Base-by-base conservation (phyloP, 345 rosid genomes). In the Camelina neglecta region DNA sequence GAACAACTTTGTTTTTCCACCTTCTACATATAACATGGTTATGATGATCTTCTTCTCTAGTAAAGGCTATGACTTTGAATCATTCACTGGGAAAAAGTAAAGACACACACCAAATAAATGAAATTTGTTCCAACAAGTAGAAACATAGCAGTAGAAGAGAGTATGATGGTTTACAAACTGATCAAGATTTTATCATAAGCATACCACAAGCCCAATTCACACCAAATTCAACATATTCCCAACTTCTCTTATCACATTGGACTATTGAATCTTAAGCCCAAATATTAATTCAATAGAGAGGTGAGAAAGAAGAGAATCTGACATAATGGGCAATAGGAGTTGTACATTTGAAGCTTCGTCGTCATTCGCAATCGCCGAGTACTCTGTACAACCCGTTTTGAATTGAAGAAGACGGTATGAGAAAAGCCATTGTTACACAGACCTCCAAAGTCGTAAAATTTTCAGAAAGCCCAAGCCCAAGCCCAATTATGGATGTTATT, bases 161-260 rank as follows among this genome's bases (percentile, higher is more conserved):
- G 2, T 45, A 5, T 5, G 61, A 57, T 31, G 39, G 13, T 57
- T 31, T 26, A 26, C 7, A 57, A 55, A 54, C 59, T 54, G 18
- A 33, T 61, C 11, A 61, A 41, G 5, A 21, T 11, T 39, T 6
- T 10, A 39, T 60, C 47, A 60, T 60, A 18, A 21, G 1, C 50
- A 41, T 41, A 21, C 33, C 4, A 62, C 50, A 60, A 41, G 45
- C 45, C 45, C 1, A 9, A 39, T 9, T 38, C 11, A 38, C 24
- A 26, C 29, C 29, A 26, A 3, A 26, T 89, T 92, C 81, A 92
- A 73, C 79, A 95, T 73, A 79, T 81, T 86, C 79, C 88, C 93
- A 6, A 90, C 86, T 80, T 92, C 97, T 49, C 87, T 83, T 44
- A 92, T 83, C 31, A 83, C 83, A 5, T 69, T 71, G 0, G 93